Percentiles rank a stretch among this genome's conserved stretches.
Conservation (phyloP, 305 asterid species). For the Ilex paraguariensis region DNA sequence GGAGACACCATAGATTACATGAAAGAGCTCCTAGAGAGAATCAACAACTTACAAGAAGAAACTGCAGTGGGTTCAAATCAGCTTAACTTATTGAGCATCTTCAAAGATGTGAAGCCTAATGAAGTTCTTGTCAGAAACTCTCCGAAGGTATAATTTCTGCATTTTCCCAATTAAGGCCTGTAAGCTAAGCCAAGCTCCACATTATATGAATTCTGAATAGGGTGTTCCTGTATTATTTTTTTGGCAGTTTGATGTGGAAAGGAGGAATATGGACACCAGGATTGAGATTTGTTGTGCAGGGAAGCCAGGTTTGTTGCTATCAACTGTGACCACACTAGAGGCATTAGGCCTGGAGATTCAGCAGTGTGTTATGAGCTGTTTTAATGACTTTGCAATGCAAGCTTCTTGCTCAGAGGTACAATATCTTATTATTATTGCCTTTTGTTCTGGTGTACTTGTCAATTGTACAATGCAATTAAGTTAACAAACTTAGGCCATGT, state of each 20-base stretch:
- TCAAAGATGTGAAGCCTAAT: conserved; percentile 52
- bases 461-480: no score
- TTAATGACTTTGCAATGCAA: conserved; percentile 57
- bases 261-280: conserved; percentile 41
- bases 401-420: conserved; percentile 66
- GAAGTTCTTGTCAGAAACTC: conserved; percentile 53
- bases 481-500: no score
- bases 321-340: conserved; percentile 60
- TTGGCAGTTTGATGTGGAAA: conserved; percentile 61
- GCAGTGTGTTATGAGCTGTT: conserved; percentile 67
- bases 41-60: conserved; percentile 51
- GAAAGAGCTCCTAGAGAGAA: conserved; percentile 61
- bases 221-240: neutral
- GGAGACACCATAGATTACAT: conserved; percentile 79
- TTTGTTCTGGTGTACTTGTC: no score
- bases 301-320: conserved; percentile 51
- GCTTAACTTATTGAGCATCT: conserved; percentile 30
- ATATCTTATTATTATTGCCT: no score
- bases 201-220: no score
- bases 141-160: conserved; percentile 46
- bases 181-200: no score
- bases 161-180: neutral
- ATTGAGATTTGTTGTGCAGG: conserved; percentile 54
- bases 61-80: conserved; percentile 37
- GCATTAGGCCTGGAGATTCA: conserved; percentile 61